Conservation (phyloP, 495 filamentous ascomycete species). For the Hypoxylon fuscum region DNA sequence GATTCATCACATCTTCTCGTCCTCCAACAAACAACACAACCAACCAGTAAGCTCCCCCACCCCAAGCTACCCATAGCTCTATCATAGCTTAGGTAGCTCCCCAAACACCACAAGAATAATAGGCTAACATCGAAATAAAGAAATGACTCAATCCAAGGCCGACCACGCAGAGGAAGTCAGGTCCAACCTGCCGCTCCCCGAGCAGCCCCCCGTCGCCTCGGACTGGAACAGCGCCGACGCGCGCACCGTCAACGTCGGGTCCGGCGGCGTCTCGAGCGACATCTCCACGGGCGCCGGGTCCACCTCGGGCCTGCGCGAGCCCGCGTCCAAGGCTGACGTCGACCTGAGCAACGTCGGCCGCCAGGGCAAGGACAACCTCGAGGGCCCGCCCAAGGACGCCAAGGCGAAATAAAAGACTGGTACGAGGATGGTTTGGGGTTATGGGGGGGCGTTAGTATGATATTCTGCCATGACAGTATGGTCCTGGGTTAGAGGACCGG, state of each 20-base stretch:
- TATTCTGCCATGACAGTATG: not conserved
- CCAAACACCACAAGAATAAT: conserved; percentile 1
- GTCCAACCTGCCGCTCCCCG: conserved; percentile 80
- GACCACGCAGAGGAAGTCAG: conserved; percentile 70
- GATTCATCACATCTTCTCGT: not conserved
- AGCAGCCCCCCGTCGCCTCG: conserved; percentile 75
- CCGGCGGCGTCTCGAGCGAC: conserved; percentile 62
- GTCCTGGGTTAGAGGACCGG: not conserved
- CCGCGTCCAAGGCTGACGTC: conserved; percentile 65
- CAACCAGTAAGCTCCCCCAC: conserved; percentile 18
- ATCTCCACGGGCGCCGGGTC: conserved; percentile 61
- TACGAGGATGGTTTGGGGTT: not conserved
- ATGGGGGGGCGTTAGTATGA: not conserved
- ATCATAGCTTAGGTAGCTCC: not conserved
- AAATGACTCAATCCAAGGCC: conserved; percentile 61
- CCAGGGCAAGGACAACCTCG: conserved; percentile 62
- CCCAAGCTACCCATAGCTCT: not conserved
- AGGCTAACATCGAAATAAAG: not conserved
- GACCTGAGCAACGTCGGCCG: conserved; percentile 62
- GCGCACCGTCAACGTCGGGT: conserved; percentile 72
- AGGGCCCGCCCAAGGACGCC: conserved; percentile 63
- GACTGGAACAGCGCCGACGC: conserved; percentile 77
- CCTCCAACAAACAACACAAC: not conserved
- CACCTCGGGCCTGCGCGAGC: conserved; percentile 66
- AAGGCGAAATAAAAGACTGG: conserved; percentile 38